Conservation (phyloP, 1,284 basidiomycete species). For the Somion occarium region DNA sequence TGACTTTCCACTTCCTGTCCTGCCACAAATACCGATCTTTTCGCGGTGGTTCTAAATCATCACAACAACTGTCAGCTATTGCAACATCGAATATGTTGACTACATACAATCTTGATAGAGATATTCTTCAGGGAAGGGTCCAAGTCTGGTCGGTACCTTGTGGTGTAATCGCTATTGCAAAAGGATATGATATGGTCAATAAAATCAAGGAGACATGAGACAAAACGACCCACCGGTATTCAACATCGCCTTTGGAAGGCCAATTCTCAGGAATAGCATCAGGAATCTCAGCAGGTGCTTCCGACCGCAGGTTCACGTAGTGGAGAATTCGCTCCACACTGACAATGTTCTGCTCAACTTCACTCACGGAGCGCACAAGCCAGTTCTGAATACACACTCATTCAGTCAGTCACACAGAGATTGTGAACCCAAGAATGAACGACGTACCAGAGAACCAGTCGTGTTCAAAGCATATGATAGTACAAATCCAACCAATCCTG, state of each 20-base stretch:
- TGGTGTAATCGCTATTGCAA: constrained; percentile 62
- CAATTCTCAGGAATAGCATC: constrained; percentile 64
- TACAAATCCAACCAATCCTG: constrained; percentile 89
- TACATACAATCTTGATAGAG: constrained; percentile 56
- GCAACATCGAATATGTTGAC: neutral
- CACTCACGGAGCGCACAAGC: constrained; percentile 87
- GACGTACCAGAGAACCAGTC: constrained; percentile 63
- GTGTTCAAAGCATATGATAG: constrained; percentile 83
- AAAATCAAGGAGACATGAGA: neutral
- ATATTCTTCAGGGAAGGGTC: constrained; percentile 77
- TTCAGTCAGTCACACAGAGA: constrained; percentile 11
- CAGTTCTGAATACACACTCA: constrained; percentile 55
- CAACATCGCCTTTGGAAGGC: constrained; percentile 75
- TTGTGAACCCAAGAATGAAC: constrained; percentile 2
- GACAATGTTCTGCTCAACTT: constrained; percentile 93
- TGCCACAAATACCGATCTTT: constrained; percentile 82
- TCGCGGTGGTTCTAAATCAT: constrained; percentile 59
- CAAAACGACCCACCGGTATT: constrained; percentile 54
- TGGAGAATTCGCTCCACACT: constrained; percentile 77
- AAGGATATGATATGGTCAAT: neutral
- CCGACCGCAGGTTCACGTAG: constrained; percentile 72
- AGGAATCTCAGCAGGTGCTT: constrained; percentile 73
- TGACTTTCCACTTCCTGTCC: constrained; percentile 93
- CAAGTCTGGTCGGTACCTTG: constrained; percentile 79
- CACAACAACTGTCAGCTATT: neutral